Percentiles rank a stretch among this genome's conserved stretches.
These are phyloP conservation scores for Colletotrichum magnum DNA, from an alignment of 2,329 filamentous ascomycete genomes.

Conservation along the genomic window DNA sequence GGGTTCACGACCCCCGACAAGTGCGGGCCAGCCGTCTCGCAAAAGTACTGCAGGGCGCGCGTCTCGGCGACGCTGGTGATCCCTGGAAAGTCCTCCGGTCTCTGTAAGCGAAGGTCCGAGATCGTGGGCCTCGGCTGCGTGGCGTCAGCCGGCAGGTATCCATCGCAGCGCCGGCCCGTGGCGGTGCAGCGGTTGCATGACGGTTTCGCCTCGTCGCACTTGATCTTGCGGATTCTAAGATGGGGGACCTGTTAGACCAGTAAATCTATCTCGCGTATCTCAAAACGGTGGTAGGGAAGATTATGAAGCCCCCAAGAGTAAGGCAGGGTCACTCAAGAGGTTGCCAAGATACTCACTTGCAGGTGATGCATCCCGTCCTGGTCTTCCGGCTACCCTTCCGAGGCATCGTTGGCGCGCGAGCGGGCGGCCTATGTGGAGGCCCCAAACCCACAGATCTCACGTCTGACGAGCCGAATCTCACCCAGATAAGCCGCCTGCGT, in stretches of 20 bases:
- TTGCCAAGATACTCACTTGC: slow-evolving; percentile 60
- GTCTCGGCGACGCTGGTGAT: slow-evolving; percentile 15
- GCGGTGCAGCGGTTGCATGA: slow-evolving; percentile 66
- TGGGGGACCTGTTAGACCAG: neutral
- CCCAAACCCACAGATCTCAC: neutral
- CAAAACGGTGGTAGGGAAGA: too few species aligned
- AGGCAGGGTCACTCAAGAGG: too few species aligned
- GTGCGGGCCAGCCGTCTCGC: slow-evolving; percentile 18
- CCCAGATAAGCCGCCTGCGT: slow-evolving; percentile 7
- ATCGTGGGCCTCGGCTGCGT: neutral
- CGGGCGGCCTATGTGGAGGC: slow-evolving; percentile 2
- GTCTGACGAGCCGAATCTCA: neutral
- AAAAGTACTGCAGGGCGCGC: slow-evolving; percentile 31
- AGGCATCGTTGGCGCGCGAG: slow-evolving; percentile 8
- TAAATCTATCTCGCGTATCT: neutral
- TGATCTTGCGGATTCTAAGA: slow-evolving; percentile 66
- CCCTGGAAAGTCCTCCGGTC: neutral
- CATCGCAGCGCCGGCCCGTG: slow-evolving; percentile 70
- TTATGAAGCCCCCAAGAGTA: too few species aligned
- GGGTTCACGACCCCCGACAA: slow-evolving; percentile 27
- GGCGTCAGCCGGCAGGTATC: slow-evolving; percentile 55
- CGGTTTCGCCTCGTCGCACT: slow-evolving; percentile 69
- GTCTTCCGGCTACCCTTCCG: slow-evolving; percentile 61
- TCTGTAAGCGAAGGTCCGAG: neutral
- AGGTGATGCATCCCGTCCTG: slow-evolving; percentile 66